Evolutionary conservation across 176 grass and related monocot species (phyloP).

Genomic region (Paspalum notatum): DNA sequence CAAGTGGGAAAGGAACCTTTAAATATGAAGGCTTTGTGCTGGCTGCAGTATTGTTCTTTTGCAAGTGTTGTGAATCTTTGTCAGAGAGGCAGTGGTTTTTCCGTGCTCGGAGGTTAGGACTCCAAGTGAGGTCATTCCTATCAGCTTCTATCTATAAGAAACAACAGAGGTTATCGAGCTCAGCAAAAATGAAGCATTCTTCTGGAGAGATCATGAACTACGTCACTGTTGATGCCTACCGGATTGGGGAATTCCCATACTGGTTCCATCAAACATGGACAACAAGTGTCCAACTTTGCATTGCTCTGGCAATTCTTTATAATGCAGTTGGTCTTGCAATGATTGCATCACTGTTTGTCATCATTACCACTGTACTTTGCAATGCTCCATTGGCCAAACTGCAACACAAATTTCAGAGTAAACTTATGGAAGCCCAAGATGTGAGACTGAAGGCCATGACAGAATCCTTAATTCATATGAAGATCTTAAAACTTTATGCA

Average conservation of each 20-base stretch:
- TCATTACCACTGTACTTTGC: constrained; percentile 68
- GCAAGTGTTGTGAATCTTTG: constrained; percentile 82
- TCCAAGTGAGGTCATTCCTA: constrained; percentile 72
- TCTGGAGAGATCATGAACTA: constrained; percentile 95
- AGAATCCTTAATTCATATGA: constrained; percentile 81
- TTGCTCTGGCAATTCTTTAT: constrained; percentile 80
- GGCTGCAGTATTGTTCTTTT: constrained; percentile 57
- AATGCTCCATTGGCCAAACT: constrained; percentile 91
- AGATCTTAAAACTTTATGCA: constrained; percentile 86
- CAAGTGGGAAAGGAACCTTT: constrained; percentile 57
- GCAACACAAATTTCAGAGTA: constrained; percentile 83
- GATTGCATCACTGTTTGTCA: constrained; percentile 65
- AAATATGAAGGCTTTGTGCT: constrained; percentile 71
- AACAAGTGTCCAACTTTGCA: constrained; percentile 71
- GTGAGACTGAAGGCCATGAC: constrained; percentile 79
- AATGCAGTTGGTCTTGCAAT: constrained; percentile 68
- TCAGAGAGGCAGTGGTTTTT: constrained; percentile 95
- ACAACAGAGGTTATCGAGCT: constrained; percentile 68
- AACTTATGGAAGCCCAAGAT: constrained; percentile 91
- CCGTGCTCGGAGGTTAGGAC: constrained; percentile 70
- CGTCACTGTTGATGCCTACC: constrained; percentile 81
- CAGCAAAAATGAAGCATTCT: constrained; percentile 72
- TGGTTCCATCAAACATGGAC: constrained; percentile 96
- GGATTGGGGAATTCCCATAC: constrained; percentile 89
- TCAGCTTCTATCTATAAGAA: constrained; percentile 88